Base-by-base conservation (phyloP, 768 basidiomycete species). In the Porphyrellus cyaneotinctus region DNA sequence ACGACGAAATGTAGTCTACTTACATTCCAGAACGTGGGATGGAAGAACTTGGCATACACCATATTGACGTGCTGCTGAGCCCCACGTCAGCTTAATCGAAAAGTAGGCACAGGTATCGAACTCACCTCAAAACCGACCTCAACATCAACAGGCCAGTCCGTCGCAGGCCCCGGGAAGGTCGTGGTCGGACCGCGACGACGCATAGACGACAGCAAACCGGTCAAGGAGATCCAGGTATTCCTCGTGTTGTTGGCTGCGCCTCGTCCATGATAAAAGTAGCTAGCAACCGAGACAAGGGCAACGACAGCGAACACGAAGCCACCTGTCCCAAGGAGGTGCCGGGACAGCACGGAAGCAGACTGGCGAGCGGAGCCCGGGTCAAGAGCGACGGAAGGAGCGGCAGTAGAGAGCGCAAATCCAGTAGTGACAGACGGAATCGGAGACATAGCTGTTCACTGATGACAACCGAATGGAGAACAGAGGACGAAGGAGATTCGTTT, bases 21-120 rank as follows among this genome's bases (percentile, higher is more conserved):
- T 18, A 60, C 63, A 36, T 60, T 53, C 63, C 63, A 64, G 18
- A 39, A 41, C 1, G 46, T 54, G 3, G 64, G 64, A 31, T 64
- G 63, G 33, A 64, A 64, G 46, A 42, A 56, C 35, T 33, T 60
- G 1, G 60, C 61, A 28, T 64, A 63, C 0, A 64, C 52, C 58
- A 60, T 64, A 14, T 32, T 61, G 6, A 64, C 52, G 22, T 66
- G 53, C 15, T 58, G 26, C 38, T 57, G 22, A 11, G 1, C 1
- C 18, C 18, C 15, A 7, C 3, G 20, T 66, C 23, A 56, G 32
- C 14, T 4, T 3, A 2, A 39, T n/a, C 22, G 18, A 54, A 20
- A 30, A 20, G 9, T 3, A 32, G 11, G 13, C 2, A 23, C 3
- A 10, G 1, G 28, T 6, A 6, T 13, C 4, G 6, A 39, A 41